A percentile compares a stretch with the other conserved stretches of the same genome.
These are phyloP conservation scores for Dacryopinax spathularia DNA, from an alignment of 768 basidiomycete species.

Conservation along the genomic window DNA sequence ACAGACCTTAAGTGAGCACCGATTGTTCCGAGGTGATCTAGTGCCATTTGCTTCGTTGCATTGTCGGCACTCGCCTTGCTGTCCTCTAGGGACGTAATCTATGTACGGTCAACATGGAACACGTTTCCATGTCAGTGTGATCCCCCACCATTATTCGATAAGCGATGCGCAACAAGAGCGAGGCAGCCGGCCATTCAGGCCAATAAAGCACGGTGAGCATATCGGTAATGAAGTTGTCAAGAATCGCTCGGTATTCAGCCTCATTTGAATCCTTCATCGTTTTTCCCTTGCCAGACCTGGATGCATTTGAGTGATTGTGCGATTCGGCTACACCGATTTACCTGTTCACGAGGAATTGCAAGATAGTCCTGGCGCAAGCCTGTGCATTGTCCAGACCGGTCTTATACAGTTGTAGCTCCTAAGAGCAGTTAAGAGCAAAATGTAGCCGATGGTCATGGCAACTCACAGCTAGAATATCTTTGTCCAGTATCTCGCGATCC, in stretches of 20 bases:
- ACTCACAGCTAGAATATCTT: background rate
- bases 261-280: constrained; percentile 84
- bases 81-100: constrained; percentile 78
- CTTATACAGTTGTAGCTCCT: constrained; percentile 61
- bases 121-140: background rate
- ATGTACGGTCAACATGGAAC: background rate
- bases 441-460: background rate
- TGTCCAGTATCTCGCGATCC: constrained; percentile 6
- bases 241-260: constrained; percentile 81
- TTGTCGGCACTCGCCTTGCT: constrained; percentile 55
- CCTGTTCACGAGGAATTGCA: constrained; percentile 60
- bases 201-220: constrained; percentile 76
- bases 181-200: constrained; percentile 96
- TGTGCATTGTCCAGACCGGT: constrained; percentile 67
- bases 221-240: constrained; percentile 83
- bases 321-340: constrained; percentile 14
- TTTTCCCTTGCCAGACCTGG: constrained; percentile 73
- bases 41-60: constrained; percentile 72
- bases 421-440: background rate
- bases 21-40: constrained; percentile 90
- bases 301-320: constrained; percentile 1
- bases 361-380: constrained; percentile 72
- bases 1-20: constrained; percentile 49
- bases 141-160: constrained; percentile 70
- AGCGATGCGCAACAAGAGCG: constrained; percentile 61